Evolutionary conservation across 1,284 basidiomycete species (phyloP), one percentile per base, ranked within the genome.

Genomic region (Ceratobasidium papillatum): DNA sequence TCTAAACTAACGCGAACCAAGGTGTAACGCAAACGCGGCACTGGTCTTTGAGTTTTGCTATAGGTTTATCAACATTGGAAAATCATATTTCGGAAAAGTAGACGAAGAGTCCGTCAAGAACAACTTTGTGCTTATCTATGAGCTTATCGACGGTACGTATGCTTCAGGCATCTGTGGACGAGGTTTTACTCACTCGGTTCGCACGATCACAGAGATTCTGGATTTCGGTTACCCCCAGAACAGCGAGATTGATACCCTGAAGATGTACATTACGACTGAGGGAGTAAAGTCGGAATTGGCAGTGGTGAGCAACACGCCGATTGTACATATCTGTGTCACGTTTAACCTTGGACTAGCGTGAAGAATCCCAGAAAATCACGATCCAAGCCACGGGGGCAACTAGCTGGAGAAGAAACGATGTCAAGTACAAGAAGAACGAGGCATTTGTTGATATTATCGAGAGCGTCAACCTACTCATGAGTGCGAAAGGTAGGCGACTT

Each of bases 151-250:
- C 80, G 96, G 95, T 95, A 77, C 19, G 45, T 19, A 47, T 4
- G 4, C 11, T 4, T 11, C 4, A 47, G 19, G 19, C 19, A 47
- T 47, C 45, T 47, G 8, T 3, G 11, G 19, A 47, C 45, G 9
- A 47, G 45, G 19, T n/a, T 47, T 19, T 7, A 47, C 38, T 27
- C 22, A 36, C 58, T n/a, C 34, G 25, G 47, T 59, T 58, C 32
- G 43, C 22, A 9, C 59, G 59, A 2, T 30, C 14, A 0, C 81
- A 98, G 96, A 99, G 84, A 98, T 99, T 81, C 91, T 95, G 80
- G 97, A 99, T 84, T 99, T 99, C 84, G 97, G 98, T 51, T 99
- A 97, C 84, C 97, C 97, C n/a, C 98, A 99, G 82, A 99, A 98
- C 82, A 97, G 95, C 78, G 97, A 99, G 82, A 95, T 94, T 59